Percentiles rank a stretch among this genome's conserved stretches.
These are phyloP conservation scores for Berkeleyomyces rouxiae DNA, from an alignment of 2,329 filamentous ascomycete genomes.

Conservation along the genomic window DNA sequence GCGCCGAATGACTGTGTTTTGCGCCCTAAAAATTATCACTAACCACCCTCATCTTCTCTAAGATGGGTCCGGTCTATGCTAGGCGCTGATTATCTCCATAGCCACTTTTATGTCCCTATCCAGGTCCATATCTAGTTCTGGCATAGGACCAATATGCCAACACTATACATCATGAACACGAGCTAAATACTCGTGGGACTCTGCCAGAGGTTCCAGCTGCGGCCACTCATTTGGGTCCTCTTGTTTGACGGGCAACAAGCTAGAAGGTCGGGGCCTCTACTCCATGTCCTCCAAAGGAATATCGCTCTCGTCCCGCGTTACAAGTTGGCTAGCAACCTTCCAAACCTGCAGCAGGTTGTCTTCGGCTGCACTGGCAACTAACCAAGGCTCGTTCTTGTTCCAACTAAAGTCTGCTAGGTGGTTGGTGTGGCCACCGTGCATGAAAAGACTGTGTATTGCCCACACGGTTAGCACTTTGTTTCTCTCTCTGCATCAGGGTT, in stretches of 20 bases:
- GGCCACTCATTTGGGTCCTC: background rate
- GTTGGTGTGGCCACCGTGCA: conserved; percentile 97
- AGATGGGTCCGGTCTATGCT: background rate
- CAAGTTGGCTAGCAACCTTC: conserved; percentile 71
- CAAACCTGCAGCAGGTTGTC: conserved; percentile 94
- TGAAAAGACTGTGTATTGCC: conserved; percentile 52
- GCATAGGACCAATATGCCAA: too few relatives aligned
- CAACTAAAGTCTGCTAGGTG: conserved; percentile 93
- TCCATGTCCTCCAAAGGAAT: conserved; percentile 60
- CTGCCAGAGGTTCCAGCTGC: background rate
- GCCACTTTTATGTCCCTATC: background rate
- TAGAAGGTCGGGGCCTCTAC: conserved; percentile 3
- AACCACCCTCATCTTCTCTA: background rate
- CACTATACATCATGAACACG: too few relatives aligned
- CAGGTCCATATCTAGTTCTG: too few relatives aligned
- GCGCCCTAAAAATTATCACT: background rate
- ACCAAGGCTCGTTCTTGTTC: conserved; percentile 95
- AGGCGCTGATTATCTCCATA: background rate
- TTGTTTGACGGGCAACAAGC: background rate
- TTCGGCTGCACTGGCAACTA: conserved; percentile 87
- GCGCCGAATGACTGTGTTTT: background rate
- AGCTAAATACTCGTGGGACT: too few relatives aligned
- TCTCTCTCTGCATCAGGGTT: background rate
- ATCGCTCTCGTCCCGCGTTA: conserved; percentile 59
- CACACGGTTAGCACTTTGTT: background rate